These are phyloP conservation scores for Kandelia obovata DNA, from an alignment of 345 rosid genomes.

Conservation along the genomic window DNA sequence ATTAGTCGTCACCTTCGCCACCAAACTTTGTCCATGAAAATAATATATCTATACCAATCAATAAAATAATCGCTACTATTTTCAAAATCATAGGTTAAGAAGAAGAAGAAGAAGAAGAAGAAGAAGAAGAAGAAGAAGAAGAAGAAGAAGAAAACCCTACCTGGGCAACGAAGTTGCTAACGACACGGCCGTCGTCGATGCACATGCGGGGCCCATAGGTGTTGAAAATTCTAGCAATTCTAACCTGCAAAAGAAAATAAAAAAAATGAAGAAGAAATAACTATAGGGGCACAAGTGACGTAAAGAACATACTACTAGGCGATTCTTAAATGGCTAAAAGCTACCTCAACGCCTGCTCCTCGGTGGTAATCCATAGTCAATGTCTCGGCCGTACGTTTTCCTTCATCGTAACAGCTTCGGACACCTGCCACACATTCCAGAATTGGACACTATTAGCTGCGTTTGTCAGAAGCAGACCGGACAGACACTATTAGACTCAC, in stretches of 20 bases:
- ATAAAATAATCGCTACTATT: background rate
- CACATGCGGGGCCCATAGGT: conserved; percentile 99
- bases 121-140: no score
- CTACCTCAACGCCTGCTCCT: conserved; percentile 88
- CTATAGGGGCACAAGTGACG: background rate
- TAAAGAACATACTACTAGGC: background rate
- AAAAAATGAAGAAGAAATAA: background rate
- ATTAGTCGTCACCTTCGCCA: no score
- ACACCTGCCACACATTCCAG: conserved; percentile 65
- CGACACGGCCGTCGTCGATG: conserved; percentile 98
- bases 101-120: background rate
- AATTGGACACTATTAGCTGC: background rate
- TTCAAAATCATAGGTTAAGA: background rate
- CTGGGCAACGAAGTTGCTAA: conserved; percentile 98
- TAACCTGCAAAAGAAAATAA: conserved; percentile 48
- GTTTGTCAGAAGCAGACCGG: background rate
- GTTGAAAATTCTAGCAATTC: conserved; percentile 93
- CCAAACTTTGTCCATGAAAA: no score
- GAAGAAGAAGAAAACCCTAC: conserved; percentile 31
- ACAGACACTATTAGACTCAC: background rate
- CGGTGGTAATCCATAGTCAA: conserved; percentile 96
- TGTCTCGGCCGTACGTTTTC: conserved; percentile 96
- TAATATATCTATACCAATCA: no score
- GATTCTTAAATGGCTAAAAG: background rate
- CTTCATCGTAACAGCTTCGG: conserved; percentile 97